Conservation (phyloP, 495 filamentous ascomycete species). For the Penicillium verhagenii region DNA sequence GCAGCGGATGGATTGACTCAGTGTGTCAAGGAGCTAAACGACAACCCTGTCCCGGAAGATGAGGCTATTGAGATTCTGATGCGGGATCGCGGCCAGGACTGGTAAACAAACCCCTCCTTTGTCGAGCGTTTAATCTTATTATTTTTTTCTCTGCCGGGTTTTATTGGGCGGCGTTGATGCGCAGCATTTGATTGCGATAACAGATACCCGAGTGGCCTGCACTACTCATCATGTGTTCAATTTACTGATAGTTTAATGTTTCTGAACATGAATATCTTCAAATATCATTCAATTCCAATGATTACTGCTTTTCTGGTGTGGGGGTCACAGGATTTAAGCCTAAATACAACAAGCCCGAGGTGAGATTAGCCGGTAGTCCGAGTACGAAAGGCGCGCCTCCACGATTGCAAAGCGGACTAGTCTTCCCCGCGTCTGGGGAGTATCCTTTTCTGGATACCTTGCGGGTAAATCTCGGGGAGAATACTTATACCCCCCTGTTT, state of each 20-base stretch:
- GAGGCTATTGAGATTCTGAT: conserved; percentile 50
- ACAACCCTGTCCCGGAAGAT: conserved; percentile 47
- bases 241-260: background rate
- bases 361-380: conserved; percentile 9
- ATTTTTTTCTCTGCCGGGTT: conserved; percentile 3
- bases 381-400: background rate
- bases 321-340: conserved; percentile 10
- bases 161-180: conserved; percentile 18
- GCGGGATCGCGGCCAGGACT: conserved; percentile 50
- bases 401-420: background rate
- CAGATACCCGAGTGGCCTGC: conserved; percentile 27
- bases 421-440: background rate
- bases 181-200: conserved; percentile 16
- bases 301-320: background rate
- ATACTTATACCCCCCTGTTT: conserved; percentile 6
- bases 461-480: background rate
- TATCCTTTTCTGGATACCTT: background rate
- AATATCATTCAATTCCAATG: conserved; percentile 15
- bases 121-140: background rate
- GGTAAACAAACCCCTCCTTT: conserved; percentile 26
- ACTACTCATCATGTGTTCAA: background rate
- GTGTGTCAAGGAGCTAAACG: conserved; percentile 49
- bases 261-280: background rate
- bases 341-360: conserved; percentile 6
- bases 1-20: conserved; percentile 47